Conservation (phyloP, 768 basidiomycete genomes). For the Mycena venus region DNA sequence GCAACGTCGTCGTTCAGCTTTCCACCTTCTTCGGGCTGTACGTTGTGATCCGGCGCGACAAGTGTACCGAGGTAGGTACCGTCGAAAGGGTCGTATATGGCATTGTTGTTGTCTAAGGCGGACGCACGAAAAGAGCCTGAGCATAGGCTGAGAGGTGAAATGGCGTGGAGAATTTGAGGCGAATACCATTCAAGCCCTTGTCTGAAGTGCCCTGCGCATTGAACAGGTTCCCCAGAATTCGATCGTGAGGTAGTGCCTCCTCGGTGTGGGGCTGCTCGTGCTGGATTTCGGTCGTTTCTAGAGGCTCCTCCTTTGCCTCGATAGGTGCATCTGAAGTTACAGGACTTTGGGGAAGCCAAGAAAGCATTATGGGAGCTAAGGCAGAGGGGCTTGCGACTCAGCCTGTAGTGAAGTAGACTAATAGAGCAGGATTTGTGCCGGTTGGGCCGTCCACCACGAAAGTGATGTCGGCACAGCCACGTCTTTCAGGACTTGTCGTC, state of each 20-base stretch:
- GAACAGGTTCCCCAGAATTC: slow-evolving; percentile 28
- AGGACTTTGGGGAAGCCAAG: slow-evolving; percentile 28
- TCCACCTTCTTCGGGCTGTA: slow-evolving; percentile 29
- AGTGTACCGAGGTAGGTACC: slow-evolving; percentile 58
- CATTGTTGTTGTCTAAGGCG: not conserved
- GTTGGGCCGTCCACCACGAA: too few relatives aligned
- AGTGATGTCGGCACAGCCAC: too few relatives aligned
- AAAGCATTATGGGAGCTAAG: slow-evolving; percentile 20
- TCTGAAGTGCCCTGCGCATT: not conserved
- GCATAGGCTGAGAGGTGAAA: not conserved
- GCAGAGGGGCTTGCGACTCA: too few relatives aligned
- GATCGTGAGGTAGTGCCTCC: slow-evolving; percentile 19
- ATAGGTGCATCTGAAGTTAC: slow-evolving; percentile 1
- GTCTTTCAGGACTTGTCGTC: too few relatives aligned
- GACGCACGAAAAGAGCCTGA: slow-evolving; percentile 3
- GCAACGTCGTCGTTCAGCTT: slow-evolving; percentile 30
- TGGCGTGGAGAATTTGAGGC: slow-evolving; percentile 10
- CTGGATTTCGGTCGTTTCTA: not conserved
- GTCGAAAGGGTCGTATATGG: slow-evolving; percentile 63
- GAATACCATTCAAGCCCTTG: slow-evolving; percentile 17
- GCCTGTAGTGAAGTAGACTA: too few relatives aligned
- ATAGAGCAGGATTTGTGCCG: too few relatives aligned
- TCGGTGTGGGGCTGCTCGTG: not conserved
- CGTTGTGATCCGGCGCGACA: slow-evolving; percentile 31
- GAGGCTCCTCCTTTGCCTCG: not conserved